Evolutionary conservation across 257 asterid species (phyloP).

Genomic region (Nicotiana tomentosiformis): DNA sequence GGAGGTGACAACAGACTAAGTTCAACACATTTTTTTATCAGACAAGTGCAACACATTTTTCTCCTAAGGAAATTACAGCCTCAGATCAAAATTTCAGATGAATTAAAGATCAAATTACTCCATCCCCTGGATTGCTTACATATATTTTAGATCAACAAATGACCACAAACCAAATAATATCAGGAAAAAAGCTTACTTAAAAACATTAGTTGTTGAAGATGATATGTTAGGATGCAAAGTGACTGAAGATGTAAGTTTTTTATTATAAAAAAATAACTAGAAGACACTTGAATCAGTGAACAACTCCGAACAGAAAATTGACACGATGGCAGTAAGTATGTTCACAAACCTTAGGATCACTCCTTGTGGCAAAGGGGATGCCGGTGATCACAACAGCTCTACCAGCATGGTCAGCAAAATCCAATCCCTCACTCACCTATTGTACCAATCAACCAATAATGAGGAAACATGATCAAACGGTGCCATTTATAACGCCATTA

Average conservation of each 20-base stretch:
- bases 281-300: background rate
- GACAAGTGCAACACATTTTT: background rate
- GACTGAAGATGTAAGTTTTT: background rate
- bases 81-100: background rate
- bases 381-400: conserved; percentile 97
- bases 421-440: conserved; percentile 98
- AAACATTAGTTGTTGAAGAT: background rate
- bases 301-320: conserved; percentile 6
- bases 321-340: background rate
- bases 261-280: background rate
- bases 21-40: background rate
- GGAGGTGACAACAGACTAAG: conserved; percentile 7
- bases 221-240: background rate
- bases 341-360: conserved; percentile 81
- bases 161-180: background rate
- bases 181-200: background rate
- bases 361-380: conserved; percentile 82
- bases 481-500: background rate
- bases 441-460: background rate
- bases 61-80: background rate
- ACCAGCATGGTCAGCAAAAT: conserved; percentile 98
- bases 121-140: background rate
- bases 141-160: conserved; percentile 1
- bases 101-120: background rate
- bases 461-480: background rate